These are phyloP conservation scores for Trichocladium antarcticum DNA, from an alignment of 495 filamentous ascomycete species.

Conservation along the genomic window DNA sequence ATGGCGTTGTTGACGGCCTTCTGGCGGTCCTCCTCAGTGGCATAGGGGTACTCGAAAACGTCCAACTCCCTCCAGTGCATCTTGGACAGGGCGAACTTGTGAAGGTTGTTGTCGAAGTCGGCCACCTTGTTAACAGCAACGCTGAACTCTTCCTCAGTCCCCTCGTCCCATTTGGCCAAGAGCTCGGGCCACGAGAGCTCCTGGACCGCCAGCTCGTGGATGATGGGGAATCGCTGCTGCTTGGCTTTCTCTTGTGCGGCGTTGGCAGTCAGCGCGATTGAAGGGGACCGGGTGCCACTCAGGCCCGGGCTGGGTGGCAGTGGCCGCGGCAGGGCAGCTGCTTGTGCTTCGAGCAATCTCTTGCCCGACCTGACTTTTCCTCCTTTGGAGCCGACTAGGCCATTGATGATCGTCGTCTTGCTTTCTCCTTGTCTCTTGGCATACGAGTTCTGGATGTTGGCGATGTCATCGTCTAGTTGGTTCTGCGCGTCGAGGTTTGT, in stretches of 20 bases:
- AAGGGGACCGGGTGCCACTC: constrained; percentile 38
- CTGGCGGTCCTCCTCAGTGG: constrained; percentile 54
- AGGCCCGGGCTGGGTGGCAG: constrained; percentile 54
- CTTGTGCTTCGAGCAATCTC: constrained; percentile 34
- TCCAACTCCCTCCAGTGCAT: constrained; percentile 73
- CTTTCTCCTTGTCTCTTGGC: constrained; percentile 30
- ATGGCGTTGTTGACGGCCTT: constrained; percentile 78
- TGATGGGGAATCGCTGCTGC: constrained; percentile 49
- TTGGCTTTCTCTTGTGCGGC: constrained; percentile 41
- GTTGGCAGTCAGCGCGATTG: constrained; percentile 43
- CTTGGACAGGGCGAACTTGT: constrained; percentile 59
- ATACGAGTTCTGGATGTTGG: constrained; percentile 30
- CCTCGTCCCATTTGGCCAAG: constrained; percentile 41
- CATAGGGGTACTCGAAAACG: constrained; percentile 66
- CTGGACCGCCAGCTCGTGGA: constrained; percentile 60
- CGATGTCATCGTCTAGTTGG: constrained; percentile 25
- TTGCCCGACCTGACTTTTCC: constrained; percentile 24
- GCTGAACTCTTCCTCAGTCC: constrained; percentile 45
- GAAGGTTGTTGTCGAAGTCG: constrained; percentile 40
- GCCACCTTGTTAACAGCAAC: constrained; percentile 49
- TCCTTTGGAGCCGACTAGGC: constrained; percentile 22
- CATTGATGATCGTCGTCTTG: constrained; percentile 18
- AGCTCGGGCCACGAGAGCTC: constrained; percentile 50
- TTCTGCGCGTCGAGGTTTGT: constrained; percentile 2
- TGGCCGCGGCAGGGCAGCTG: constrained; percentile 43